phyloP scores from a whole-genome alignment of 148 eudicot species.

The Vaccinium macrocarpon region DNA sequence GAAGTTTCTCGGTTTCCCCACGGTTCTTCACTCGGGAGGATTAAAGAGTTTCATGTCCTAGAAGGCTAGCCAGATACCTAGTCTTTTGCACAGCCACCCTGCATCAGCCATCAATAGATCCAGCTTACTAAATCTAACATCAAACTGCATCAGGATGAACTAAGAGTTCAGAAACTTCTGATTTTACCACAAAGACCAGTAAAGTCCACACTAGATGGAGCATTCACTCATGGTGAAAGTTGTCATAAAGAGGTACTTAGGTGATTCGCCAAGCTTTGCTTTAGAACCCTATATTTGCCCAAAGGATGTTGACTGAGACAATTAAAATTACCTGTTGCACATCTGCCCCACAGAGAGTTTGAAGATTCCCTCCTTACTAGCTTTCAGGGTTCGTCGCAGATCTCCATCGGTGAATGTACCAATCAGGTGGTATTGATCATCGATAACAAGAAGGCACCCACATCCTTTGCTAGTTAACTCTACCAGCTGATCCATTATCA shows the following conservation, averaged over 20 bases:
- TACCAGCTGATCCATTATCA: slow-evolving; percentile 96
- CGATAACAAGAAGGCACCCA: slow-evolving; percentile 89
- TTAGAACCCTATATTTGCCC: background rate
- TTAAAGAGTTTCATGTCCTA: background rate
- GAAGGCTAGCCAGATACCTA: background rate
- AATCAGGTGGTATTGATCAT: slow-evolving; percentile 61
- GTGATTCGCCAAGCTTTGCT: background rate
- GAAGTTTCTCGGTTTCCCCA: background rate
- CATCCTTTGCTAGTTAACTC: slow-evolving; percentile 96
- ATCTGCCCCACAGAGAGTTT: slow-evolving; percentile 94
- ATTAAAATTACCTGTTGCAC: slow-evolving; percentile 82
- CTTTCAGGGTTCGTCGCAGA: slow-evolving; percentile 84
- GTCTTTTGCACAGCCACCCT: background rate
- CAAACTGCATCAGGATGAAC: background rate
- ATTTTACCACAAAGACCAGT: background rate
- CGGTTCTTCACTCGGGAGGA: background rate
- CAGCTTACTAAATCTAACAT: background rate
- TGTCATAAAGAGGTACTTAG: background rate
- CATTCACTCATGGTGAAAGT: background rate
- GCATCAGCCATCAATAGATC: background rate
- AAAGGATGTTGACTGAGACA: background rate
- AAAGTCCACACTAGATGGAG: background rate
- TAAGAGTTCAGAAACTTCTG: background rate
- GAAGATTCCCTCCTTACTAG: slow-evolving; percentile 87
- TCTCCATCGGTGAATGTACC: slow-evolving; percentile 99